Evolutionary conservation across 139 green algal genomes (phyloP).

Genomic region (Mychonastes homosphaera): DNA sequence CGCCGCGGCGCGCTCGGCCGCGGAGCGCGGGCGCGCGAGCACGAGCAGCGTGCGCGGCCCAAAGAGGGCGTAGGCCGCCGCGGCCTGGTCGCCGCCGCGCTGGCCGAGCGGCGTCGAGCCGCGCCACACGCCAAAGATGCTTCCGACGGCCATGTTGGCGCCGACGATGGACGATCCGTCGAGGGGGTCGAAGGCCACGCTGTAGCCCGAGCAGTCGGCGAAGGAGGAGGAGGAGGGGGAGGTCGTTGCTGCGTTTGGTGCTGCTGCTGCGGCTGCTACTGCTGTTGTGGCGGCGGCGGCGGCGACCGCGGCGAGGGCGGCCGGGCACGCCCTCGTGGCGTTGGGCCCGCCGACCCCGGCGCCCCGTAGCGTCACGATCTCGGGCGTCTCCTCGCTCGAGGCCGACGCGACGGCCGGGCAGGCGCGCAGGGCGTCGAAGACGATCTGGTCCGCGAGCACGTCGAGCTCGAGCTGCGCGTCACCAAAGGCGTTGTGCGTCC

Average conservation of each 20-base stretch:
- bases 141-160: constrained; percentile 69
- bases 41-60: constrained; percentile 70
- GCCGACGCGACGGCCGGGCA: constrained; percentile 50
- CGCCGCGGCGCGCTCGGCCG: too few relatives aligned
- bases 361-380: constrained; percentile 33
- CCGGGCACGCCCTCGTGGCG: not conserved
- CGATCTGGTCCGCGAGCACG: constrained; percentile 49
- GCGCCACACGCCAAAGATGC: constrained; percentile 74
- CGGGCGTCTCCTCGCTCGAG: constrained; percentile 61
- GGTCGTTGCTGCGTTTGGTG: constrained; percentile 3
- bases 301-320: not conserved
- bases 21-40: constrained; percentile 31
- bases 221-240: not conserved
- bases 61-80: constrained; percentile 67
- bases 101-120: constrained; percentile 43
- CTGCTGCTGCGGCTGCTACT: not conserved
- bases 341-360: constrained; percentile 23
- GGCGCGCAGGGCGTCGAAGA: constrained; percentile 41
- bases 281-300: not conserved
- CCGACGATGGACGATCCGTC: constrained; percentile 66
- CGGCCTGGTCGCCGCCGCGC: constrained; percentile 43
- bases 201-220: constrained; percentile 1
- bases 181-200: constrained; percentile 78
- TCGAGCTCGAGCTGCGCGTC: constrained; percentile 59
- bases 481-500: constrained; percentile 43